phyloP scores from a whole-genome alignment of 2,329 filamentous ascomycete species.

The Plenodomus lindquistii region DNA sequence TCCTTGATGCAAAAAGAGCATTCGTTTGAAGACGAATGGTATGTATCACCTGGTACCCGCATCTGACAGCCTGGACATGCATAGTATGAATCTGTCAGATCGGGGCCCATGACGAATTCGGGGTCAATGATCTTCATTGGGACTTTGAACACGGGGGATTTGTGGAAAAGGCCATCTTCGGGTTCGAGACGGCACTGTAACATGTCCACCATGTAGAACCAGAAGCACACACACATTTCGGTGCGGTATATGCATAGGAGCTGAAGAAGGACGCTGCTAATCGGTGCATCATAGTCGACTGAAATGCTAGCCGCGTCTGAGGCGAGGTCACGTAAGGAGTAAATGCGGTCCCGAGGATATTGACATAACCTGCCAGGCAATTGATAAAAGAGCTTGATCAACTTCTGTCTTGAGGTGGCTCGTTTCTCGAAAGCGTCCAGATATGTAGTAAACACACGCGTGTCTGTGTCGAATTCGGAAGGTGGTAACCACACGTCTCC shows the following conservation, averaged over 20 bases:
- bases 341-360: neutral
- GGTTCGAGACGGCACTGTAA: neutral
- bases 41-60: too few relatives aligned
- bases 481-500: too few relatives aligned
- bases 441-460: neutral
- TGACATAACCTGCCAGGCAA: neutral
- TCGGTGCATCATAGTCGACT: neutral
- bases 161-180: neutral
- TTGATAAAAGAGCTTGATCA: neutral
- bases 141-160: too few relatives aligned
- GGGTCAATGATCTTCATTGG: too few relatives aligned
- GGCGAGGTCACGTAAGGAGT: slow-evolving; percentile 1
- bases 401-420: neutral
- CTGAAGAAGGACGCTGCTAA: neutral
- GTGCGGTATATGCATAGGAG: neutral
- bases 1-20: too few relatives aligned
- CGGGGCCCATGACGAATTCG: too few relatives aligned
- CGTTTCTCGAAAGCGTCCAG: neutral
- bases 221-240: neutral
- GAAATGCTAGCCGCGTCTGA: neutral
- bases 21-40: too few relatives aligned
- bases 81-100: too few relatives aligned
- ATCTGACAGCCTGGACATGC: too few relatives aligned
- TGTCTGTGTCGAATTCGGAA: too few relatives aligned
- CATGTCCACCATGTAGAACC: slow-evolving; percentile 1